Conservation (phyloP, 306 rosid genomes). For the Citrullus amarus region DNA sequence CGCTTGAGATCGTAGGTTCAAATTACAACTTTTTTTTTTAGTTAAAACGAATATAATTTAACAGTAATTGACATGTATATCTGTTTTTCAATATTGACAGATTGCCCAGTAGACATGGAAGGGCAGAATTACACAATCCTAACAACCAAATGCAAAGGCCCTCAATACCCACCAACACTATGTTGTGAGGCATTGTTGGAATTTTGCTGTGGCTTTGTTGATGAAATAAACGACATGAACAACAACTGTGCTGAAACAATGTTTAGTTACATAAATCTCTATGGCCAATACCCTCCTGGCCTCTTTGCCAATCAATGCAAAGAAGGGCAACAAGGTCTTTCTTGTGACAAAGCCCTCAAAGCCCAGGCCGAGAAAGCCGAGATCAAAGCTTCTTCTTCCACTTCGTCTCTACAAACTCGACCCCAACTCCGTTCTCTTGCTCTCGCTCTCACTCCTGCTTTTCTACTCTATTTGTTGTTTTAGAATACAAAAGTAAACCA, state of each 20-base stretch:
- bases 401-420: slow-evolving; percentile 8
- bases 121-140: slow-evolving; percentile 60
- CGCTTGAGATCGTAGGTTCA: too few relatives aligned
- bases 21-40: too few relatives aligned
- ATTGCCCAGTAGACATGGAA: slow-evolving; percentile 50
- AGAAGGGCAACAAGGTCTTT: slow-evolving; percentile 57
- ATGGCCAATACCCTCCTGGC: slow-evolving; percentile 87
- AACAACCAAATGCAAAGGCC: slow-evolving; percentile 91
- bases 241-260: slow-evolving; percentile 52
- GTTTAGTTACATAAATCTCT: slow-evolving; percentile 86
- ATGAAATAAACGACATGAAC: slow-evolving; percentile 26
- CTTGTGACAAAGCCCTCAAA: slow-evolving; percentile 11
- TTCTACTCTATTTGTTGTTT: not conserved
- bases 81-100: slow-evolving; percentile 17
- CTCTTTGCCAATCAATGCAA: slow-evolving; percentile 61
- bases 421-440: not conserved
- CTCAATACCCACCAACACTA: slow-evolving; percentile 41
- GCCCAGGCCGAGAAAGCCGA: not conserved
- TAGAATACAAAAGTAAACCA: not conserved
- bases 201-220: slow-evolving; percentile 56
- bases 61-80: too few relatives aligned
- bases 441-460: not conserved
- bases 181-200: slow-evolving; percentile 78
- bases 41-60: too few relatives aligned
- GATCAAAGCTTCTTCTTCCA: not conserved